Percentiles rank a stretch among this genome's conserved stretches.
Evolutionary conservation across 176 grass and related monocot species (phyloP).

Genomic region (Aegilops speltoides): DNA sequence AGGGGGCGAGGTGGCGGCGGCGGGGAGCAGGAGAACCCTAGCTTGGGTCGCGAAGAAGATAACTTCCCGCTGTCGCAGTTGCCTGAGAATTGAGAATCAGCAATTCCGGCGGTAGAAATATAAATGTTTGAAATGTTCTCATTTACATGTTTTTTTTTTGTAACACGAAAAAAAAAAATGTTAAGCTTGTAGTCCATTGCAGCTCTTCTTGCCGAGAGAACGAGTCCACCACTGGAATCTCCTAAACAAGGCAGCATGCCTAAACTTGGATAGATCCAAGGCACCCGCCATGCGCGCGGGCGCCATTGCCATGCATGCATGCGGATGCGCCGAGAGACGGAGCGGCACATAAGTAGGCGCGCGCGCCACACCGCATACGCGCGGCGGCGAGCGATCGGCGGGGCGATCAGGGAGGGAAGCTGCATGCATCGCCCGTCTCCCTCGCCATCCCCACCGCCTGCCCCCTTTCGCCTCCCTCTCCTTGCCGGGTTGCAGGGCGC

Average conservation of each 20-base stretch:
- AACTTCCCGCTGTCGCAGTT: too few relatives aligned
- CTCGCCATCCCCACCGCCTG: constrained; percentile 36
- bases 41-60: too few relatives aligned
- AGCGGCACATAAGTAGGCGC: not conserved
- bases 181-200: too few relatives aligned
- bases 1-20: too few relatives aligned
- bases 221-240: not conserved
- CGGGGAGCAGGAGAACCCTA: too few relatives aligned
- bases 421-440: constrained; percentile 32
- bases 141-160: too few relatives aligned
- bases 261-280: constrained; percentile 1
- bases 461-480: not conserved
- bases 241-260: not conserved
- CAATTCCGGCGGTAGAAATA: too few relatives aligned
- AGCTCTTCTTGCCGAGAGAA: not conserved
- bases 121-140: too few relatives aligned
- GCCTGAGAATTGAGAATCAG: too few relatives aligned
- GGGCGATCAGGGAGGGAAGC: constrained; percentile 26
- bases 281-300: too few relatives aligned
- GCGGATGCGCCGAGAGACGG: not conserved
- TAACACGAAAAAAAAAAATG: too few relatives aligned
- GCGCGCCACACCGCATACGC: not conserved
- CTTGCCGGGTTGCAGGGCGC: constrained; percentile 18
- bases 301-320: constrained; percentile 28
- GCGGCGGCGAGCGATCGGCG: constrained; percentile 40